Conservation (phyloP, 768 basidiomycete species). For the Agaricus blazei region DNA sequence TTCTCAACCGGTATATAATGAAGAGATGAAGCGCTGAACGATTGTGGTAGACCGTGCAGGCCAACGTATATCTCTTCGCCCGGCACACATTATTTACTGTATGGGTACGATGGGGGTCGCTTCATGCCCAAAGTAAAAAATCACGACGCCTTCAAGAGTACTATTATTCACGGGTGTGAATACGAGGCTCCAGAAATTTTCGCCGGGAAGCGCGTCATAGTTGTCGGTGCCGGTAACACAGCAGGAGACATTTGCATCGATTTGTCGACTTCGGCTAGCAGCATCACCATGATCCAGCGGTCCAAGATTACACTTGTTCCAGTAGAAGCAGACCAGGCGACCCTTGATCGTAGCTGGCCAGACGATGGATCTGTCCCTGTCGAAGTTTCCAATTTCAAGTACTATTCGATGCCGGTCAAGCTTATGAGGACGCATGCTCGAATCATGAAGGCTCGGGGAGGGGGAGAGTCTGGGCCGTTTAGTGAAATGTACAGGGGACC, state of each 20-base stretch:
- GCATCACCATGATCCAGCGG: conserved; percentile 5
- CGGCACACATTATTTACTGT: conserved; percentile 6
- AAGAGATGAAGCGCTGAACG: conserved; percentile 1
- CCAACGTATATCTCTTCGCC: conserved; percentile 1
- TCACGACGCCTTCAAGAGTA: not conserved
- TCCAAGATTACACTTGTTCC: conserved; percentile 1
- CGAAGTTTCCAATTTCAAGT: not conserved
- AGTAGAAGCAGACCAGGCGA: not conserved
- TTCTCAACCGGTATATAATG: not conserved
- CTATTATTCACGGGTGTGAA: conserved; percentile 5
- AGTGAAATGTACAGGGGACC: conserved; percentile 1
- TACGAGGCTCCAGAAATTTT: not conserved
- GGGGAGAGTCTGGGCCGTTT: conserved; percentile 1
- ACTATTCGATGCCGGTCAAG: not conserved
- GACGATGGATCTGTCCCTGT: conserved; percentile 5
- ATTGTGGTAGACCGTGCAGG: not conserved
- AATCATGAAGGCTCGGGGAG: not conserved
- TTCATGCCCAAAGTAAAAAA: conserved; percentile 1
- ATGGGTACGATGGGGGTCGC: not conserved
- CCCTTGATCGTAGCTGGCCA: not conserved
- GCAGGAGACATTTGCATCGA: conserved; percentile 7
- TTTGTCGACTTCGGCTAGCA: not conserved
- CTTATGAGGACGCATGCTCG: not conserved
- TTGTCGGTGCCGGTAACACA: conserved; percentile 5
- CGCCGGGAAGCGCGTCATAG: not conserved